These are phyloP conservation scores for Acephala macrosclerotiorum DNA, from an alignment of 2,329 filamentous ascomycete genomes.

Conservation along the genomic window DNA sequence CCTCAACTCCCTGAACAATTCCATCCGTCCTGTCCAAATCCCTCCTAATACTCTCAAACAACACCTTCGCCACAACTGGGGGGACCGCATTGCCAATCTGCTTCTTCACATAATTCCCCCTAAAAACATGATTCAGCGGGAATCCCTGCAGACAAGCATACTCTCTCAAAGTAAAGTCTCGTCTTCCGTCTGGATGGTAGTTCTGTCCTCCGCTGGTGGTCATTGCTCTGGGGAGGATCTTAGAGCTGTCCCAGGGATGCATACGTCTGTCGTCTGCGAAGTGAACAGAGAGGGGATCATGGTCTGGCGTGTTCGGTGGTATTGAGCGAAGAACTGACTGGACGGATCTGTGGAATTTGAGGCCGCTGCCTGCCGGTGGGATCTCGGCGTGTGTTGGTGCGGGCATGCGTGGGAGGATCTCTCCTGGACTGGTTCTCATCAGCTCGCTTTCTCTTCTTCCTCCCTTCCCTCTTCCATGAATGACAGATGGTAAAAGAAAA, in stretches of 20 bases:
- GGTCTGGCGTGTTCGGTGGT: constrained; percentile 46
- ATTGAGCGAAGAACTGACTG: constrained; percentile 39
- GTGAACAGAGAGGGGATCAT: constrained; percentile 46
- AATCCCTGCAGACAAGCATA: constrained; percentile 75
- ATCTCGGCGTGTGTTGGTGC: constrained; percentile 61
- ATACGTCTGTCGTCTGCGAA: constrained; percentile 18
- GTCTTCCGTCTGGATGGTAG: constrained; percentile 69
- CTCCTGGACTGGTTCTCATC: constrained; percentile 64
- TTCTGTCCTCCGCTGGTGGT: constrained; percentile 69
- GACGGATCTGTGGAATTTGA: constrained; percentile 54
- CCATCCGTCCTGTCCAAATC: constrained; percentile 42
- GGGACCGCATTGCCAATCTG: constrained; percentile 87
- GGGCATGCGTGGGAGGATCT: constrained; percentile 72
- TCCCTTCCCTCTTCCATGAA: not conserved
- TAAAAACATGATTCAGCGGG: constrained; percentile 65
- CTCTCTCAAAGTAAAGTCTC: constrained; percentile 73
- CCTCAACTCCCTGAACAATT: constrained; percentile 39
- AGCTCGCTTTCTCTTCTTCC: constrained; percentile 1
- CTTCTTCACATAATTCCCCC: constrained; percentile 53
- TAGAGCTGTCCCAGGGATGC: constrained; percentile 54
- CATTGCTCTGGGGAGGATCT: constrained; percentile 62
- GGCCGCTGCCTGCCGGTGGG: constrained; percentile 44
- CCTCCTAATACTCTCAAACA: constrained; percentile 49
- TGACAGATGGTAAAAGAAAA: not conserved
- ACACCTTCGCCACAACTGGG: constrained; percentile 58